Base-by-base conservation (phyloP, 768 basidiomycete genomes). In the Tephrocybe sp. region DNA sequence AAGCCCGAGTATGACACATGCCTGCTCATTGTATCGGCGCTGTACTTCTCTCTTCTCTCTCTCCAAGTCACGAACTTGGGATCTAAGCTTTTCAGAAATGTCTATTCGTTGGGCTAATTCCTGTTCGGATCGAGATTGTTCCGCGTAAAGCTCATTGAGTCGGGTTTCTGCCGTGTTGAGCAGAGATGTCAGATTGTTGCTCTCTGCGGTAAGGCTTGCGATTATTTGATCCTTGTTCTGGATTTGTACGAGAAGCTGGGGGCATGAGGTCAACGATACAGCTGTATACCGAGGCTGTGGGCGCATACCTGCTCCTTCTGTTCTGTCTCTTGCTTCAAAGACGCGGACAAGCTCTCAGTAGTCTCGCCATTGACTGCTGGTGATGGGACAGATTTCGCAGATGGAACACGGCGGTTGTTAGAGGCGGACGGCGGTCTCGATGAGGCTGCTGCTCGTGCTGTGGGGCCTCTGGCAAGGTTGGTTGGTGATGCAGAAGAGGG, bases 11-110 rank as follows among this genome's bases (percentile, higher is more conserved):
- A 39, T 13, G 40, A 49, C 39, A 47, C 50, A 38, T 46, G 88
- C 91, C 80, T 95, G 91, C 62, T 94, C 92, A 45, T 90, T 88
- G 64, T 94, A 94, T 55, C 91, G 77, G 54, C 89, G 81, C 49
- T 84, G 83, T 22, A 85, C 36, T 53, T 94, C 92, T 51, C 90
- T 73, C 67, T 90, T 92, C 68, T 94, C 92, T 67, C 83, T 91
- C 70, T 94, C 93, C 16, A 94, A 68, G 51, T 93, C 91, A 55
- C 86, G 84, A 34, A 91, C 78, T 66, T 94, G 88, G 15, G 74
- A 66, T 50, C 92, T 74, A 44, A 94, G 74, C 65, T 92, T 93
- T 53, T 93, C 91, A 30, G 83, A 72, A 30, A 93, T 82, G 57
- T 93, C 90, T 56, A 91, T 83, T 40, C 88, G 83, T 29, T 88